Percentiles rank a stretch among this genome's conserved stretches.
phyloP scores from a whole-genome alignment of 768 basidiomycete genomes.

The Rhizopogon vulgaris region DNA sequence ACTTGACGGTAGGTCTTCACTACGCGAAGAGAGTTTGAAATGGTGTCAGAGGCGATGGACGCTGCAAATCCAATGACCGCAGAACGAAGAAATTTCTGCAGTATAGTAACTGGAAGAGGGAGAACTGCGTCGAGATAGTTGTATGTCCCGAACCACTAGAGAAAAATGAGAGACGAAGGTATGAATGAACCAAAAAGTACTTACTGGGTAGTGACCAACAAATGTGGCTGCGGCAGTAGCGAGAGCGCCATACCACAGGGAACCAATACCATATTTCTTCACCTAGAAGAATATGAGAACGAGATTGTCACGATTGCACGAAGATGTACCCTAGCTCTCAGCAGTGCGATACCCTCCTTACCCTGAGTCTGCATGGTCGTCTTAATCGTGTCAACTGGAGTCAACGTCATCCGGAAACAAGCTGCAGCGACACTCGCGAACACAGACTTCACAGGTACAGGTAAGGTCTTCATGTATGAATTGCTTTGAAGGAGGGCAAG shows the following conservation, averaged over 20 bases:
- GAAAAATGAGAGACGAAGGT: constrained; percentile 8
- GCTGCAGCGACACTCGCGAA: constrained; percentile 80
- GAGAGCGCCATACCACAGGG: constrained; percentile 86
- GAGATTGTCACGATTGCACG: background rate
- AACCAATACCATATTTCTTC: constrained; percentile 66
- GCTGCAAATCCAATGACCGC: constrained; percentile 91
- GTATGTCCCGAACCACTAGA: constrained; percentile 80
- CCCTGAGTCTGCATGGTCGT: constrained; percentile 95
- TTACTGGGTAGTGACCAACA: constrained; percentile 83
- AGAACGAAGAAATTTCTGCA: constrained; percentile 64
- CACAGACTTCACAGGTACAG: constrained; percentile 62
- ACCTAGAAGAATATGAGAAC: constrained; percentile 37
- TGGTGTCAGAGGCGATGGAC: constrained; percentile 77
- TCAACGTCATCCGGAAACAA: constrained; percentile 83
- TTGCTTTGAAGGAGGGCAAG: constrained; percentile 80
- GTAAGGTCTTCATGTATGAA: constrained; percentile 58
- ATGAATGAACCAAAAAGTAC: constrained; percentile 13
- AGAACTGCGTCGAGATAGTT: constrained; percentile 67
- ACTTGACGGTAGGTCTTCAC: constrained; percentile 96
- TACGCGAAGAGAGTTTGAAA: constrained; percentile 86
- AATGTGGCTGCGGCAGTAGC: constrained; percentile 94
- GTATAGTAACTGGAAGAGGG: constrained; percentile 45
- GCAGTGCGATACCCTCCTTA: constrained; percentile 54
- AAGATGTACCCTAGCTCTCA: constrained; percentile 53
- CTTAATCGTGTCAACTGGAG: constrained; percentile 91